These are phyloP conservation scores for Isabelozyma pseudorhagii DNA, from an alignment of 805 yeast genomes.

Conservation along the genomic window DNA sequence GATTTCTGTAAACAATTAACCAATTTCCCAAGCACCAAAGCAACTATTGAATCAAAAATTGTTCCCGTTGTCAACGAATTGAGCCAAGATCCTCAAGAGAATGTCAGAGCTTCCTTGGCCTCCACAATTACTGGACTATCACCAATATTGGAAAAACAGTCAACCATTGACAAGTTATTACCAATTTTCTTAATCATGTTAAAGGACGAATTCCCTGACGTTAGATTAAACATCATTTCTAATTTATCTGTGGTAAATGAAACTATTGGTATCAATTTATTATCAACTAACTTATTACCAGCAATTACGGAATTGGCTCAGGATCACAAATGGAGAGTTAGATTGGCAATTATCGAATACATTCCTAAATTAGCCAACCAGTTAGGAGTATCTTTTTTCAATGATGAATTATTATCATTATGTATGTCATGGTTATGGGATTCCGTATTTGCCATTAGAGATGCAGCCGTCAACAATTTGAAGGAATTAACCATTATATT, in stretches of 20 bases:
- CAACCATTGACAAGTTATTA: conserved; percentile 74
- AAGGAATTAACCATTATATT: conserved; percentile 78
- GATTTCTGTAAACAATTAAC: conserved; percentile 57
- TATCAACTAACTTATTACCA: conserved; percentile 86
- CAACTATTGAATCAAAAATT: conserved; percentile 61
- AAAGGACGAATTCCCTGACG: conserved; percentile 96
- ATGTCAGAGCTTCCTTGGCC: conserved; percentile 91
- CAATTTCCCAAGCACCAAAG: conserved; percentile 31
- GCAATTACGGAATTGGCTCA: conserved; percentile 95
- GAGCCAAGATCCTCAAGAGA: conserved; percentile 88
- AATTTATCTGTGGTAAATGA: conserved; percentile 89
- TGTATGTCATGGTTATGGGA: conserved; percentile 99
- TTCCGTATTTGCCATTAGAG: conserved; percentile 92
- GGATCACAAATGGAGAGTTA: conserved; percentile 96
- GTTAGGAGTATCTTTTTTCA: conserved; percentile 89
- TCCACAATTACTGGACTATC: conserved; percentile 83
- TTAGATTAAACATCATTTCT: conserved; percentile 88
- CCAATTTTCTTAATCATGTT: conserved; percentile 92
- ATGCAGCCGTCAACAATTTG: conserved; percentile 88
- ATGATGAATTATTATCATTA: conserved; percentile 83
- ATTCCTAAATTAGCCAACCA: conserved; percentile 93
- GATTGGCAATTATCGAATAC: conserved; percentile 94
- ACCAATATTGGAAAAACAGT: conserved; percentile 78
- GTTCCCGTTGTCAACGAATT: conserved; percentile 81
- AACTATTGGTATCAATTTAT: conserved; percentile 85